Percentiles rank a stretch among this genome's conserved stretches.
These are phyloP conservation scores for Plasmopara muralis DNA, from an alignment of 352 stramenopile species.

Conservation along the genomic window DNA sequence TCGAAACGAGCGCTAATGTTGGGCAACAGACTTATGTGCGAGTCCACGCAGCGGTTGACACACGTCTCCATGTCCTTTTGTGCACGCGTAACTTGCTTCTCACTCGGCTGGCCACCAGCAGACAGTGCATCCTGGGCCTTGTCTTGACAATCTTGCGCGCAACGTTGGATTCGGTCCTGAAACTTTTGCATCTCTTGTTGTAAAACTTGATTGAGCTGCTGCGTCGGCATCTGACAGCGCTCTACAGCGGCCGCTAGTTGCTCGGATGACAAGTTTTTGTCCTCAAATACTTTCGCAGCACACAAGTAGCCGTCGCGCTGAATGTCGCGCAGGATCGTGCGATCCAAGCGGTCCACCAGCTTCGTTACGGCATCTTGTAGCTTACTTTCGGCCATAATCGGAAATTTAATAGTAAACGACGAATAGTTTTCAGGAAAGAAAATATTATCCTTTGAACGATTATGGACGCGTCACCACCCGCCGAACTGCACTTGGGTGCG, in stretches of 20 bases:
- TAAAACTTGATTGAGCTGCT: slow-evolving; percentile 80
- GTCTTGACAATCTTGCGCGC: slow-evolving; percentile 85
- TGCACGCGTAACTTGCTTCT: slow-evolving; percentile 53
- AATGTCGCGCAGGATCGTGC: slow-evolving; percentile 61
- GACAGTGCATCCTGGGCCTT: slow-evolving; percentile 65
- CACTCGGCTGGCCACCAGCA: slow-evolving; percentile 48
- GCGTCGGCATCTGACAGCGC: slow-evolving; percentile 79
- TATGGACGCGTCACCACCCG: slow-evolving; percentile 24
- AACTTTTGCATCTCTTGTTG: slow-evolving; percentile 82
- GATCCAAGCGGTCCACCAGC: slow-evolving; percentile 83
- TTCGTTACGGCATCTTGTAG: slow-evolving; percentile 77
- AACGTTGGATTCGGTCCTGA: slow-evolving; percentile 79
- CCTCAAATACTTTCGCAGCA: slow-evolving; percentile 84
- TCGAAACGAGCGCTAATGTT: slow-evolving; percentile 67
- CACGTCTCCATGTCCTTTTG: slow-evolving; percentile 79
- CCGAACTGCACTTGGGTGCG: slow-evolving; percentile 41
- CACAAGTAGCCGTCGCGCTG: slow-evolving; percentile 81
- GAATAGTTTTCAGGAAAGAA: background rate
- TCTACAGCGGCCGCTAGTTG: slow-evolving; percentile 79
- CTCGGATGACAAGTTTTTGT: slow-evolving; percentile 69
- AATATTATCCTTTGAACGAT: background rate
- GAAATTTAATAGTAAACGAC: background rate
- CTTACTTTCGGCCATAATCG: slow-evolving; percentile 64
- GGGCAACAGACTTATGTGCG: slow-evolving; percentile 70
- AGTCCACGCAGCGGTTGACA: slow-evolving; percentile 58